These are phyloP conservation scores for Termitomyces sp. DNA, from an alignment of 1,284 basidiomycete species.

Conservation along the genomic window DNA sequence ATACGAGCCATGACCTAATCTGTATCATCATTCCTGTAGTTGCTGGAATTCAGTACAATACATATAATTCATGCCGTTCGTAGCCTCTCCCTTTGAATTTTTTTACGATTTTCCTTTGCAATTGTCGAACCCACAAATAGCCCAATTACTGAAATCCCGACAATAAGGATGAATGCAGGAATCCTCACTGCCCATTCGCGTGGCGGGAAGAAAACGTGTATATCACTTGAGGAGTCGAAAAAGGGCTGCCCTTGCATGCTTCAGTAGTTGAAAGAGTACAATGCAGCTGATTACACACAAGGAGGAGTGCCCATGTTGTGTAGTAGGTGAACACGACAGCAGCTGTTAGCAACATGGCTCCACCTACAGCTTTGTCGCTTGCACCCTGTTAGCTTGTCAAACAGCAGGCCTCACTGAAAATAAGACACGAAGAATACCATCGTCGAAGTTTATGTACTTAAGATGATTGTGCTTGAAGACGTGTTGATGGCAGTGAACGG, in stretches of 20 bases:
- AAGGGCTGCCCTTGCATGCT: constrained; percentile 55
- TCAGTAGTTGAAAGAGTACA: background rate
- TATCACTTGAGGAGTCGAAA: constrained; percentile 64
- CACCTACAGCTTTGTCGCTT: constrained; percentile 80
- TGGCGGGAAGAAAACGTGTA: constrained; percentile 78
- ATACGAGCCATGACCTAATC: constrained; percentile 16
- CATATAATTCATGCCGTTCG: constrained; percentile 38
- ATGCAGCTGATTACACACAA: constrained; percentile 48
- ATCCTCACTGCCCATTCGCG: constrained; percentile 89
- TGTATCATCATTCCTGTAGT: constrained; percentile 3
- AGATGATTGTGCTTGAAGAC: constrained; percentile 8
- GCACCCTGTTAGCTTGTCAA: constrained; percentile 45
- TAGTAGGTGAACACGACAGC: constrained; percentile 83
- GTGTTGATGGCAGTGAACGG: background rate
- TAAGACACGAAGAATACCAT: constrained; percentile 18
- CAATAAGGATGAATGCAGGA: constrained; percentile 76
- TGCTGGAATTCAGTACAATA: background rate
- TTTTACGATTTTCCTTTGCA: constrained; percentile 68
- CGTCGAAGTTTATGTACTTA: background rate
- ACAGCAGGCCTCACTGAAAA: background rate
- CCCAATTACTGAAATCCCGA: constrained; percentile 75
- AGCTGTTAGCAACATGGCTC: constrained; percentile 74
- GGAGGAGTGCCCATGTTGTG: constrained; percentile 83
- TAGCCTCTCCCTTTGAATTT: constrained; percentile 49
- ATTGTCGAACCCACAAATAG: constrained; percentile 76